These are phyloP conservation scores for Cephaloascus albidus DNA, from an alignment of 805 yeast species.

Conservation along the genomic window DNA sequence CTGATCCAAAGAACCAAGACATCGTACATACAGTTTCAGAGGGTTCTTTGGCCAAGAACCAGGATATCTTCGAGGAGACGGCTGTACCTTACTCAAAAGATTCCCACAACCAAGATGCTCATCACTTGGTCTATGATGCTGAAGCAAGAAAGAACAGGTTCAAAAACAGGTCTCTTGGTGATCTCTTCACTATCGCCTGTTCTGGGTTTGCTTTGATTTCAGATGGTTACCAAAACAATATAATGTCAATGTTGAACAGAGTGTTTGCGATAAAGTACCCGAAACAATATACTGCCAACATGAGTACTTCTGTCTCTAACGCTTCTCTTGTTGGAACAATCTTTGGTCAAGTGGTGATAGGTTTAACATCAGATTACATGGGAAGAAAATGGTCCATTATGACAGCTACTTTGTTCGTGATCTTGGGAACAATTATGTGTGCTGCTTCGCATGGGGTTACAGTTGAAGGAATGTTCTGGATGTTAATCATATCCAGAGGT, in stretches of 20 bases:
- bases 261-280: constrained; percentile 43
- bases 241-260: constrained; percentile 61
- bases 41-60: no score
- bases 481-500: constrained; percentile 67
- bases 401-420: constrained; percentile 49
- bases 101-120: not conserved
- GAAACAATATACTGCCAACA: constrained; percentile 26
- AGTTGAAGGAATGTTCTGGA: constrained; percentile 64
- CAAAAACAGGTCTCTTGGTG: constrained; percentile 5
- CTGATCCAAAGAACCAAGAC: no score
- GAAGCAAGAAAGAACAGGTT: not conserved
- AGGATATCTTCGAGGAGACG: no score
- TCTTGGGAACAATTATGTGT: constrained; percentile 56
- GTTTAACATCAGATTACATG: constrained; percentile 53
- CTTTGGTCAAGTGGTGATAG: constrained; percentile 60
- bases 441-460: constrained; percentile 61
- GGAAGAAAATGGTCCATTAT: constrained; percentile 69
- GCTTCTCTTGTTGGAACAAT: constrained; percentile 63
- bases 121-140: constrained; percentile 1
- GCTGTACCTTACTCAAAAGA: no score
- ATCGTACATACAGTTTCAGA: no score
- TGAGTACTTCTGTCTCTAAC: constrained; percentile 62
- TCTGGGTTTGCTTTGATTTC: constrained; percentile 70
- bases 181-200: constrained; percentile 41
- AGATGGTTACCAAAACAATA: constrained; percentile 71